Conservation (phyloP, 108 stramenopile genomes). For the Schizochytrium sp. region DNA sequence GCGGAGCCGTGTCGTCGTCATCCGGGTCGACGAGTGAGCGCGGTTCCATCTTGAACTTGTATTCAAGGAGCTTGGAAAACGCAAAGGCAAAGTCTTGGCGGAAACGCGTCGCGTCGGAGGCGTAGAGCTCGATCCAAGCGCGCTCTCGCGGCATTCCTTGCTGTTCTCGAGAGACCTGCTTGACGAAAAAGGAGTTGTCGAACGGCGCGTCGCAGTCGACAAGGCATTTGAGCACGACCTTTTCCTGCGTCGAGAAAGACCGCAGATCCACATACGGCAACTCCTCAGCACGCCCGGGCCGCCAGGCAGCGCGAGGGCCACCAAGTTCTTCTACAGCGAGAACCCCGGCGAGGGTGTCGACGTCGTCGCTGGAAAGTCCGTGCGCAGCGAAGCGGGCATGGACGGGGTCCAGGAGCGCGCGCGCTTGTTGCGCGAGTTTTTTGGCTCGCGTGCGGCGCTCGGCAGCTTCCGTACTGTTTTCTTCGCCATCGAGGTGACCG, state of each 20-base stretch:
- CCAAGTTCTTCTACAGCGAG: background rate
- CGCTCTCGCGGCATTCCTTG: background rate
- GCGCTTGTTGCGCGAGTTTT: background rate
- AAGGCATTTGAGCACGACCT: background rate
- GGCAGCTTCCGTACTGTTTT: background rate
- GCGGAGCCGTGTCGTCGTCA: background rate
- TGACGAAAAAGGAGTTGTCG: background rate
- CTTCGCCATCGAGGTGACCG: background rate
- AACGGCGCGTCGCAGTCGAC: background rate
- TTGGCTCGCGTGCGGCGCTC: background rate
- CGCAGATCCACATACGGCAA: background rate
- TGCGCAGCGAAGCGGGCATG: background rate
- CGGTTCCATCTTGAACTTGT: background rate
- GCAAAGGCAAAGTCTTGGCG: constrained; percentile 13
- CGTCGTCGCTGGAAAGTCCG: background rate
- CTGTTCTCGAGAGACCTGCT: background rate
- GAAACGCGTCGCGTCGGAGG: background rate
- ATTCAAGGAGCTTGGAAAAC: background rate
- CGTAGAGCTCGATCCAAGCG: constrained; percentile 6
- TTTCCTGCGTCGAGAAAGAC: background rate
- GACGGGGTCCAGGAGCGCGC: background rate
- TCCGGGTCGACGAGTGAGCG: background rate
- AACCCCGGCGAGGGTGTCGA: background rate
- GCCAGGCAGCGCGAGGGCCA: background rate
- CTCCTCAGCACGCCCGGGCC: background rate